Evolutionary conservation across 2,329 filamentous ascomycete species (phyloP), one percentile per base, ranked within the genome.

Genomic region (Cercospora beticola): DNA sequence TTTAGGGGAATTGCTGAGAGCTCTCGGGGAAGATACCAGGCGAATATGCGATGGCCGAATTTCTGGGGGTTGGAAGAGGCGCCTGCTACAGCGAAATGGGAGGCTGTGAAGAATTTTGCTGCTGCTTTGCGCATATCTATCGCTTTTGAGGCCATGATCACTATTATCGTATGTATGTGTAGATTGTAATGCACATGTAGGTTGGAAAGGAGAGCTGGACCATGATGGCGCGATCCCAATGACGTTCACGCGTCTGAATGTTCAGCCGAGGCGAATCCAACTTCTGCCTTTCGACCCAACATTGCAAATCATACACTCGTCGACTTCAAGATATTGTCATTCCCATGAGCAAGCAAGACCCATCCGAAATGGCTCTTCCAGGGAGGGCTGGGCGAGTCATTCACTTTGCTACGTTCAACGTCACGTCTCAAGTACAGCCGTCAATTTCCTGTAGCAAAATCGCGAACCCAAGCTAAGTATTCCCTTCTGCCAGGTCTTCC

Each of bases 11-110:
- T 93, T 4, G 90, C 92, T 7, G 90, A 88, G 49, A 98, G 87
- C 43, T 85, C 84, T 81, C 93, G 92, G 36, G 84, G 79, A 66
- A 92, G 86, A 80, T 98, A 98, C 94, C 94, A 98, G 14, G 87
- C 87, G 78, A 97, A 92, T 73, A 98, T 89, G 83, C 93, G 94
- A 81, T 97, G 91, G 26, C 95, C 94, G 77, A 91, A 97, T 80
- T 97, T 97, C 78, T 85, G 83, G 49, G 91, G 85, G 81, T 97
- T 93, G 62, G 92, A 92, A 78, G 91, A 95, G 43, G 94, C 94
- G 74, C 94, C 94, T 18, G 94, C 93, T 30, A 98, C 94, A 66
- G 94, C 94, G 79, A 95, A 97, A 71, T 87, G 85, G 31, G 90
- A 88, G 8, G 90, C 91, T 1, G 88, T 86, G 83, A 97, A 97